These are phyloP conservation scores for Scytalidium sp. DNA, from an alignment of 2,329 filamentous ascomycete species.

Conservation along the genomic window DNA sequence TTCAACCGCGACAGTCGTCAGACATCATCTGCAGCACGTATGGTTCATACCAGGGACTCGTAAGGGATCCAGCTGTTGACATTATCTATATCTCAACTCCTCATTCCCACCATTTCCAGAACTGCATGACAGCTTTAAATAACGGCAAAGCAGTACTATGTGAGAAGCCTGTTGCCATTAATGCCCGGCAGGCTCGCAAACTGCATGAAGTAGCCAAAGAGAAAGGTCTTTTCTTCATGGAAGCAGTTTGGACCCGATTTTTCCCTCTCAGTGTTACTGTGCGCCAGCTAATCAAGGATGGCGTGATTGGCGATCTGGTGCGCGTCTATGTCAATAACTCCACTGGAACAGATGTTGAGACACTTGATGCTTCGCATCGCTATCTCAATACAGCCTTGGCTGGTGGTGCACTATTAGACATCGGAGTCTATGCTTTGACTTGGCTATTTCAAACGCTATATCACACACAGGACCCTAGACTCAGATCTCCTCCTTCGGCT, in stretches of 20 bases:
- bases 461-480: conserved; percentile 57
- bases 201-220: conserved; percentile 57
- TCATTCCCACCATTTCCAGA: conserved; percentile 72
- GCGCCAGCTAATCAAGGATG: conserved; percentile 41
- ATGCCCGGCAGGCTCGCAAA: conserved; percentile 59
- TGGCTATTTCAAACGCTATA: conserved; percentile 74
- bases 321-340: conserved; percentile 38
- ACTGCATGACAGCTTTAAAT: conserved; percentile 60
- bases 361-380: conserved; percentile 43
- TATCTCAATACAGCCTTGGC: conserved; percentile 70
- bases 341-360: conserved; percentile 47
- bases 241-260: conserved; percentile 69
- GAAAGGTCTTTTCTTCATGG: conserved; percentile 61
- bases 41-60: conserved; percentile 63
- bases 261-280: conserved; percentile 64
- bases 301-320: conserved; percentile 39
- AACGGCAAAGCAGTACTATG: conserved; percentile 68
- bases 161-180: conserved; percentile 71
- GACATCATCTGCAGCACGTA: too few species aligned
- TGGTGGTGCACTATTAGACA: conserved; percentile 64
- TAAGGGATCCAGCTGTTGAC: conserved; percentile 61
- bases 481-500: conserved; percentile 49
- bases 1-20: too few species aligned
- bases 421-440: conserved; percentile 68
- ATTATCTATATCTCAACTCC: conserved; percentile 70